A percentile compares a stretch with the other conserved stretches of the same genome.
phyloP scores from a whole-genome alignment of 2,329 filamentous ascomycete species.

The Chaetothyriales sp. region DNA sequence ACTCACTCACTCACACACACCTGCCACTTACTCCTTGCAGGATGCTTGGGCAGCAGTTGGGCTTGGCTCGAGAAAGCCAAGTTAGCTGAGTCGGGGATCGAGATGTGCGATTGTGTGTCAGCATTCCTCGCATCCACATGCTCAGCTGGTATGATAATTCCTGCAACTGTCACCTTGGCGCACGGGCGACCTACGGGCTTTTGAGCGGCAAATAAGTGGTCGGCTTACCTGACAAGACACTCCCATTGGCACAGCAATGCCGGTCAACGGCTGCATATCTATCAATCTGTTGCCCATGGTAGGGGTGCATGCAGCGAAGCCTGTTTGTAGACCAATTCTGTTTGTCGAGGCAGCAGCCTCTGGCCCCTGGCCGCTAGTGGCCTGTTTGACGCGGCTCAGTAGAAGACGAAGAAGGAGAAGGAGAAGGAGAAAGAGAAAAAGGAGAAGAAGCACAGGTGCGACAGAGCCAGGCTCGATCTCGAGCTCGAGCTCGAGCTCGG shows the following conservation, averaged over 20 bases:
- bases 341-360: not conserved
- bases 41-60: too few species aligned
- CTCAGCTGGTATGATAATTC: not conserved
- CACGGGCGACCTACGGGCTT: not conserved
- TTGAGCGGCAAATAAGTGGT: not conserved
- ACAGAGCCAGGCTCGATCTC: too few species aligned
- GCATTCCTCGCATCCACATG: not conserved
- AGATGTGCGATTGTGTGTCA: not conserved
- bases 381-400: not conserved
- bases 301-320: not conserved
- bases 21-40: too few species aligned
- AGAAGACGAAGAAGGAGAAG: too few species aligned
- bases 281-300: not conserved
- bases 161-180: not conserved
- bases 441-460: not conserved
- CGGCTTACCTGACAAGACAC: not conserved
- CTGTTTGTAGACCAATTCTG: not conserved
- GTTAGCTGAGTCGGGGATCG: not conserved
- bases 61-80: not conserved
- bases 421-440: too few species aligned
- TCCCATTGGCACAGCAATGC: not conserved
- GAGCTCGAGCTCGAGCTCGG: not conserved
- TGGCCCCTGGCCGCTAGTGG: too few species aligned
- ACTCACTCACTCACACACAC: too few species aligned
- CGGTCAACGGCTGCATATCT: not conserved